Conservation (phyloP, 73 alveolate genomes). For the Diophrys appendiculata region DNA sequence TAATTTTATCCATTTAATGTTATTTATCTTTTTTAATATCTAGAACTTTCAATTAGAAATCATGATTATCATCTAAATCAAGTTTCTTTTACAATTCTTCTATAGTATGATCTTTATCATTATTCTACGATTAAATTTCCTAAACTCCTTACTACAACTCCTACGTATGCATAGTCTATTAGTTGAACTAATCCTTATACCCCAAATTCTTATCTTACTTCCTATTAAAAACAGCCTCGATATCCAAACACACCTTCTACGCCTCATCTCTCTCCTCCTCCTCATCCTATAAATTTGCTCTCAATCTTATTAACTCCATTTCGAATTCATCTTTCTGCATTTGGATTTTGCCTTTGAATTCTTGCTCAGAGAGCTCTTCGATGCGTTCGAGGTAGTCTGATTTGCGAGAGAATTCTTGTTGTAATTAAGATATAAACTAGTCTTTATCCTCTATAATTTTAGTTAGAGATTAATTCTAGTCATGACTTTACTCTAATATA, state of each 20-base stretch:
- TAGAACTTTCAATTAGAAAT: too few relatives aligned
- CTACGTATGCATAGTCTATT: background rate
- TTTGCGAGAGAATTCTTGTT: too few relatives aligned
- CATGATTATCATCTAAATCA: background rate
- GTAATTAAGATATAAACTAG: background rate
- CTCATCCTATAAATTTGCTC: background rate
- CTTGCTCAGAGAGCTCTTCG: too few relatives aligned
- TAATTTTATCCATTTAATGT: background rate
- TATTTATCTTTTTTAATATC: background rate
- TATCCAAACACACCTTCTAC: background rate
- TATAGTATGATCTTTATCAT: too few relatives aligned
- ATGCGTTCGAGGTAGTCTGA: too few relatives aligned
- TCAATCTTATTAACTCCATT: background rate
- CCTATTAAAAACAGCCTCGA: background rate
- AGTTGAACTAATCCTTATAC: background rate
- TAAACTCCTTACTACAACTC: background rate
- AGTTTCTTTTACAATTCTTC: too few relatives aligned
- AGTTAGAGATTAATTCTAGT: background rate
- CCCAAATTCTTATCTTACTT: background rate
- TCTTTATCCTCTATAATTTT: background rate
- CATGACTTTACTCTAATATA: background rate
- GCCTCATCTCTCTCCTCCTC: background rate
- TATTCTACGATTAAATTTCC: background rate
- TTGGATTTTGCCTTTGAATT: too few relatives aligned
- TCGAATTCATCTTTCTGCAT: conserved; percentile 2